Percentiles rank a stretch among this genome's conserved stretches.
Evolutionary conservation across 2,329 filamentous ascomycete species (phyloP).

Genomic region (Fonsecaea pugnacius): DNA sequence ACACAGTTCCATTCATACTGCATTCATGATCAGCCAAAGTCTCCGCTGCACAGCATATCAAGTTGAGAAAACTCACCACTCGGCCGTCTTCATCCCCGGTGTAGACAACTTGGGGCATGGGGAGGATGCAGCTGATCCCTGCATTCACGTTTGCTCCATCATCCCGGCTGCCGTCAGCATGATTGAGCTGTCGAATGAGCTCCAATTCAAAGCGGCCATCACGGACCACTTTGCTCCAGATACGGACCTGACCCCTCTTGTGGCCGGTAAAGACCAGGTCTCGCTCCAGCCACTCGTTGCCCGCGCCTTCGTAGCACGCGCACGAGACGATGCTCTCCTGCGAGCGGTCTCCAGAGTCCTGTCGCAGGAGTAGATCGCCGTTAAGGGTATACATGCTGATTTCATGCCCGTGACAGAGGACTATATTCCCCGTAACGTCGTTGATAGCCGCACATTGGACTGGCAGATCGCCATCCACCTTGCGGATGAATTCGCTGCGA

Average conservation of each 20-base stretch:
- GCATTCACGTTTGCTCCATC: constrained; percentile 60
- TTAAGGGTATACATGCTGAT: constrained; percentile 86
- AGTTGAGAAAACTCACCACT: constrained; percentile 67
- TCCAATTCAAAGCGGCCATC: constrained; percentile 74
- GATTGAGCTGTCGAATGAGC: constrained; percentile 79
- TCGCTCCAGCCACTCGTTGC: constrained; percentile 89
- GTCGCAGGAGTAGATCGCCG: constrained; percentile 77
- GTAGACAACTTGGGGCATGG: constrained; percentile 82
- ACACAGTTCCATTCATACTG: constrained; percentile 65
- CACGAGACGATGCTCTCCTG: constrained; percentile 81
- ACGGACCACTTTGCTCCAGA: constrained; percentile 53
- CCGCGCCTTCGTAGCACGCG: constrained; percentile 88
- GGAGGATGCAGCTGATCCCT: constrained; percentile 82
- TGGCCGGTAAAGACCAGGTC: constrained; percentile 90
- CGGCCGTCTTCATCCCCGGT: constrained; percentile 91
- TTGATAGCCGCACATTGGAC: constrained; percentile 78
- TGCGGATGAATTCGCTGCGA: constrained; percentile 80
- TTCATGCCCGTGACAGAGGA: constrained; percentile 77
- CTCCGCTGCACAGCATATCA: background rate
- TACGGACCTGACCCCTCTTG: constrained; percentile 78
- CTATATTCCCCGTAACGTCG: constrained; percentile 85
- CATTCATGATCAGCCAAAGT: constrained; percentile 22
- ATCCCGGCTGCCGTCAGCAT: constrained; percentile 71
- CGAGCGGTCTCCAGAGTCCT: constrained; percentile 72
- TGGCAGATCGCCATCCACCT: constrained; percentile 63